These are phyloP conservation scores for Clarkia xantiana DNA, from an alignment of 345 rosid species.

Conservation along the genomic window DNA sequence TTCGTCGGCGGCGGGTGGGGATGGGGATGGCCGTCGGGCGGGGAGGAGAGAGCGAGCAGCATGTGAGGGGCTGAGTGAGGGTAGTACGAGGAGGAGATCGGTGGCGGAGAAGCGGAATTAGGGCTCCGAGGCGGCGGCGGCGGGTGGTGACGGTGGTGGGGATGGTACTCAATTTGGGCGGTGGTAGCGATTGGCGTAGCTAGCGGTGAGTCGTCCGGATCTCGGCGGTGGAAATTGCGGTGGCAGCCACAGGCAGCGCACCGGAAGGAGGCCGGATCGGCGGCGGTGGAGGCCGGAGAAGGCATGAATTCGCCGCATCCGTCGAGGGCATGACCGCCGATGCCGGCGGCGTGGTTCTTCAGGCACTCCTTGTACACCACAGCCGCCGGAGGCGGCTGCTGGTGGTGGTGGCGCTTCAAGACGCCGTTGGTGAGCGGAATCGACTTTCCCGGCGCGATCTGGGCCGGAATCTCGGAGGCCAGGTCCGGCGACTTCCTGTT, in stretches of 20 bases:
- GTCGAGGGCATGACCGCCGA: slow-evolving; percentile 63
- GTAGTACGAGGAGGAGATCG: slow-evolving; percentile 58
- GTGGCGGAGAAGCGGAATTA: slow-evolving; percentile 62
- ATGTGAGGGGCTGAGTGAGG: slow-evolving; percentile 37
- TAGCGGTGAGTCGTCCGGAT: slow-evolving; percentile 20
- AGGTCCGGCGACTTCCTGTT: slow-evolving; percentile 25
- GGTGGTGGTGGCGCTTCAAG: slow-evolving; percentile 36
- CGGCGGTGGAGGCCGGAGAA: slow-evolving; percentile 26
- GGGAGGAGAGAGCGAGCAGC: slow-evolving; percentile 41
- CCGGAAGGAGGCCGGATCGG: slow-evolving; percentile 48
- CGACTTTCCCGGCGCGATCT: slow-evolving; percentile 46
- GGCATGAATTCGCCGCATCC: slow-evolving; percentile 88
- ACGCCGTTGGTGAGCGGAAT: slow-evolving; percentile 42
- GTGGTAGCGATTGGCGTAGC: slow-evolving; percentile 11
- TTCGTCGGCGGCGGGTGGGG: not conserved
- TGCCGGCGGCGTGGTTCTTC: slow-evolving; percentile 62
- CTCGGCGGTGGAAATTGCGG: slow-evolving; percentile 75
- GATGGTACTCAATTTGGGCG: slow-evolving; percentile 36
- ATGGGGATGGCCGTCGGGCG: slow-evolving; percentile 1
- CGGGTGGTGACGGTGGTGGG: slow-evolving; percentile 38
- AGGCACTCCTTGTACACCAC: slow-evolving; percentile 48
- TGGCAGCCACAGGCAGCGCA: slow-evolving; percentile 85
- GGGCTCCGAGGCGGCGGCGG: slow-evolving; percentile 28
- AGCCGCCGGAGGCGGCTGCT: slow-evolving; percentile 18
- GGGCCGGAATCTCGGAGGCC: slow-evolving; percentile 28